Evolutionary conservation across 108 stramenopile species (phyloP).

Genomic region (Asterionellopsis glacialis): DNA sequence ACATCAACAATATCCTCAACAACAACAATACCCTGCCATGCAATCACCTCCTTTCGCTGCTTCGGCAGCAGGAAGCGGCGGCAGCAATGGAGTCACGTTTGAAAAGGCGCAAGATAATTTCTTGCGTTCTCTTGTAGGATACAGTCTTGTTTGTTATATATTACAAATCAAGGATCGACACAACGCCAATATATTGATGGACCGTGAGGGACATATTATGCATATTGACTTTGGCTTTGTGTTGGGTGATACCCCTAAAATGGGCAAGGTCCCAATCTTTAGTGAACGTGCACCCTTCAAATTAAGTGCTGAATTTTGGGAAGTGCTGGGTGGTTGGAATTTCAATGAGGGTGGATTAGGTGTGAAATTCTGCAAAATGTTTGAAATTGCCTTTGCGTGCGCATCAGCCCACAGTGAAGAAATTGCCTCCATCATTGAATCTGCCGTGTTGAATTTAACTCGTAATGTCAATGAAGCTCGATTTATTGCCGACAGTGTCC

Average conservation of each 20-base stretch:
- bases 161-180: conserved; percentile 97
- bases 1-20: conserved; percentile 1
- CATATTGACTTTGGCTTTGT: conserved; percentile 99
- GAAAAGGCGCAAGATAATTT: conserved; percentile 87
- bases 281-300: conserved; percentile 94
- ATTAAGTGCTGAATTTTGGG: conserved; percentile 84
- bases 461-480: conserved; percentile 55
- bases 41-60: conserved; percentile 12
- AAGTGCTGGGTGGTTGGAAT: conserved; percentile 94
- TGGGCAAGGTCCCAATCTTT: conserved; percentile 84
- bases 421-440: conserved; percentile 70
- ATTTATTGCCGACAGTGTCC: conserved; percentile 58
- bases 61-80: not conserved
- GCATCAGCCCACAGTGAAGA: conserved; percentile 72
- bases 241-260: conserved; percentile 90
- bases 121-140: conserved; percentile 82
- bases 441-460: conserved; percentile 72
- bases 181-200: conserved; percentile 96
- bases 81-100: conserved; percentile 32
- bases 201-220: conserved; percentile 55
- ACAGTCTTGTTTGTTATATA: conserved; percentile 92
- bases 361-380: conserved; percentile 82
- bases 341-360: conserved; percentile 57
- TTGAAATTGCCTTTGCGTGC: conserved; percentile 78
- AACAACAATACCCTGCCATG: conserved; percentile 14